phyloP scores from a whole-genome alignment of 306 rosid species.

The Inga laurina region DNA sequence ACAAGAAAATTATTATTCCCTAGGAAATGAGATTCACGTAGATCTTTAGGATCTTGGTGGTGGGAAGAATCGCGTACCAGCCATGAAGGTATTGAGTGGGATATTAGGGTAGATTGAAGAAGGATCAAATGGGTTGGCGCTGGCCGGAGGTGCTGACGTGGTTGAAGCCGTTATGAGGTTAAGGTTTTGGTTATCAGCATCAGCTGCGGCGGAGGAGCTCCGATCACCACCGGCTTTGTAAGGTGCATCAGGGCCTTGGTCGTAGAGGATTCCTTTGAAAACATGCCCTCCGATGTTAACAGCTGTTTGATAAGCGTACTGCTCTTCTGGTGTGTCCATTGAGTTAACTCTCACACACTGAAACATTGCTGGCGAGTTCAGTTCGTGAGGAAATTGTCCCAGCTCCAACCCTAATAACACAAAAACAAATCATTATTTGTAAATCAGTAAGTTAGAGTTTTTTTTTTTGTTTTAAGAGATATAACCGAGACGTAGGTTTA shows the following conservation, averaged over 20 bases:
- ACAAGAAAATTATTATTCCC: not conserved
- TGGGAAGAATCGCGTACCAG: conserved; percentile 99
- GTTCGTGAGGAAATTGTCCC: conserved; percentile 77
- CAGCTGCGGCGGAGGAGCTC: conserved; percentile 56
- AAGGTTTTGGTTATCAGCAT: conserved; percentile 45
- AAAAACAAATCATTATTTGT: not conserved
- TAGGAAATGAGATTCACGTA: not conserved
- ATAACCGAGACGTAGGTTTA: not conserved
- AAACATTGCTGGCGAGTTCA: conserved; percentile 82
- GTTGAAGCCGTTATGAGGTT: conserved; percentile 46
- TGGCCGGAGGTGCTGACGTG: not conserved
- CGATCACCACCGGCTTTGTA: conserved; percentile 45
- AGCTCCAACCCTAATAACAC: conserved; percentile 87
- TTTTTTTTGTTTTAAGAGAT: not conserved
- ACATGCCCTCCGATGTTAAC: conserved; percentile 92
- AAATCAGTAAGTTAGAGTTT: not conserved
- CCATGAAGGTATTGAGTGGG: conserved; percentile 84
- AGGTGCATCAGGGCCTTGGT: conserved; percentile 69
- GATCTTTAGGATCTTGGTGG: conserved; percentile 73
- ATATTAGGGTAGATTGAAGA: conserved; percentile 67
- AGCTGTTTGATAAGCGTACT: conserved; percentile 91
- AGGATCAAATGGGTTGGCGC: conserved; percentile 54
- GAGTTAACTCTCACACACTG: conserved; percentile 90
- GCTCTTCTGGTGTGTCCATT: conserved; percentile 82
- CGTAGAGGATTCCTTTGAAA: conserved; percentile 93